Evolutionary conservation across 306 rosid species (phyloP).

Genomic region (Fagus crenata): DNA sequence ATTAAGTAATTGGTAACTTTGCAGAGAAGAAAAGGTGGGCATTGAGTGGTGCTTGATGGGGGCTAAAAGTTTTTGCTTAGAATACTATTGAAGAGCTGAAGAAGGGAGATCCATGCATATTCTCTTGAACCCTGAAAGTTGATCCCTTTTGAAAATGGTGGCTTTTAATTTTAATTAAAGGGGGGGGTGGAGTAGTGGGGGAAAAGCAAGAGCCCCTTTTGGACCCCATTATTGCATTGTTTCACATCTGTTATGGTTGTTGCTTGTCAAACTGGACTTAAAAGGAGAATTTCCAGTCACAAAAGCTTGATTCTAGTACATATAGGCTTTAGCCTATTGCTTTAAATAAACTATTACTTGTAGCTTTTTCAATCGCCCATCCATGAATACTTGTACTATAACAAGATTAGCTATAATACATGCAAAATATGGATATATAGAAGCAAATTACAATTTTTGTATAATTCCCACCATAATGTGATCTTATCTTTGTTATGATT

Average conservation of each 20-base stretch:
- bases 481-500: background rate
- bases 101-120: conserved; percentile 66
- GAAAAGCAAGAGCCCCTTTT: conserved; percentile 56
- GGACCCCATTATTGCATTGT: conserved; percentile 69
- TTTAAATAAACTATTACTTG: conserved; percentile 23
- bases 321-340: conserved; percentile 34
- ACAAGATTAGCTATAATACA: conserved; percentile 30
- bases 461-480: background rate
- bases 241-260: conserved; percentile 42
- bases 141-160: conserved; percentile 54
- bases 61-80: conserved; percentile 50
- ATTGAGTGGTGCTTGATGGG: conserved; percentile 57
- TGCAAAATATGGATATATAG: conserved; percentile 28
- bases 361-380: conserved; percentile 27
- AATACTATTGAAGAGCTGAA: conserved; percentile 37
- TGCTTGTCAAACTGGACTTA: conserved; percentile 56
- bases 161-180: conserved; percentile 50
- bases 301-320: conserved; percentile 42
- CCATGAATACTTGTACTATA: conserved; percentile 22
- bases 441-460: background rate
- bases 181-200: conserved; percentile 57
- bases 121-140: conserved; percentile 74
- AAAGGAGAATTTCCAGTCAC: conserved; percentile 43
- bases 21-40: conserved; percentile 55
- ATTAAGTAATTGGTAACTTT: conserved; percentile 50